These are phyloP conservation scores for Pleurotus ostreatus DNA, from an alignment of 768 basidiomycete genomes.

Conservation along the genomic window DNA sequence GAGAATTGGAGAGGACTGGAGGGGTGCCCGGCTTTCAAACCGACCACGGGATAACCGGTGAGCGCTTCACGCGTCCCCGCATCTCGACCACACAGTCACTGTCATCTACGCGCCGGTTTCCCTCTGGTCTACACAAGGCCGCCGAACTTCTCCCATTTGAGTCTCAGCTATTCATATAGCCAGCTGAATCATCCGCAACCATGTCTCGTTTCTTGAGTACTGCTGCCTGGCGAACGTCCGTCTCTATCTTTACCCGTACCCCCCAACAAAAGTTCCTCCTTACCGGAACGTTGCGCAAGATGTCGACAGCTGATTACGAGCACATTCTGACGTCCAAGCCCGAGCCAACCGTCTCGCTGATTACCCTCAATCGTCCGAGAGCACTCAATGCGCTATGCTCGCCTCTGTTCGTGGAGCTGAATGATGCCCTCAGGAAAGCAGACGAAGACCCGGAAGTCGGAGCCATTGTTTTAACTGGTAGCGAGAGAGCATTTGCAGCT, in stretches of 20 bases:
- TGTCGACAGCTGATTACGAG: slow-evolving; percentile 55
- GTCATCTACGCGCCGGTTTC: background rate
- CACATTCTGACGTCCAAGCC: slow-evolving; percentile 69
- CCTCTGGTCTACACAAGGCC: background rate
- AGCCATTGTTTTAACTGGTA: slow-evolving; percentile 90
- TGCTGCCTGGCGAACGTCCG: slow-evolving; percentile 4
- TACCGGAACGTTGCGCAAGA: slow-evolving; percentile 29
- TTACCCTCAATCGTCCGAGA: slow-evolving; percentile 87
- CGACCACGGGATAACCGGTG: background rate
- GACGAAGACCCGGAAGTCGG: slow-evolving; percentile 70
- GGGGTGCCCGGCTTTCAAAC: background rate
- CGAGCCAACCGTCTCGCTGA: slow-evolving; percentile 65
- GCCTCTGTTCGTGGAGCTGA: slow-evolving; percentile 78
- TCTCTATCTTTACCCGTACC: slow-evolving; percentile 4
- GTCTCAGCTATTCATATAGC: slow-evolving; percentile 7
- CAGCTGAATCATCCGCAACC: background rate
- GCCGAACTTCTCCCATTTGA: slow-evolving; percentile 4
- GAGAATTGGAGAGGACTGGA: too few species aligned
- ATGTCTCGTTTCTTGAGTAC: slow-evolving; percentile 6
- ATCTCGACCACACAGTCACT: background rate
- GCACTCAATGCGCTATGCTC: slow-evolving; percentile 85
- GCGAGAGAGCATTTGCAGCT: slow-evolving; percentile 94
- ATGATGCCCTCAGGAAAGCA: slow-evolving; percentile 66
- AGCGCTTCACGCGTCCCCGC: background rate
- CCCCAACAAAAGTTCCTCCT: background rate